Percentiles rank a stretch among this genome's conserved stretches.
These are phyloP conservation scores for Cladochytrium replicatum DNA, from an alignment of 192 early-diverging fungal species.

Conservation along the genomic window DNA sequence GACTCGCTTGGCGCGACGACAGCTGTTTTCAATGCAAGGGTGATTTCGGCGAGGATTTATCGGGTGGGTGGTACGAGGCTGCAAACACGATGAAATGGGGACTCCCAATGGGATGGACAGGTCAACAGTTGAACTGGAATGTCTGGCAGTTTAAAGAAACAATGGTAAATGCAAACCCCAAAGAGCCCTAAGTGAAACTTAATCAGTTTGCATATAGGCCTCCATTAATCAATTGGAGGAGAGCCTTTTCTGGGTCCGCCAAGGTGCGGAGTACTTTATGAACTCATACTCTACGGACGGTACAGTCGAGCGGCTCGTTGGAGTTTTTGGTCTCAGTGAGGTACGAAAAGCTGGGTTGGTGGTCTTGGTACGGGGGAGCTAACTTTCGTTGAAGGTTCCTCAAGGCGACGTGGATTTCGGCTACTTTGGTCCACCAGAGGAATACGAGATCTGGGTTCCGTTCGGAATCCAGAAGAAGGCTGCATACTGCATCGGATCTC, in stretches of 20 bases:
- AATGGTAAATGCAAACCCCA: conserved; percentile 26
- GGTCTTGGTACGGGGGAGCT: background rate
- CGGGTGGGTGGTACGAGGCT: conserved; percentile 45
- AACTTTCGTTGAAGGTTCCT: no score
- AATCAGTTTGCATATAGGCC: no score
- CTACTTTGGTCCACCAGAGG: conserved; percentile 25
- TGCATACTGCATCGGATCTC: conserved; percentile 14
- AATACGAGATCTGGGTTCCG: conserved; percentile 14
- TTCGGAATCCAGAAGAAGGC: background rate
- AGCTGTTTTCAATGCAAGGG: conserved; percentile 42
- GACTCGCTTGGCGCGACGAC: conserved; percentile 43
- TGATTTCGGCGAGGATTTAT: conserved; percentile 39
- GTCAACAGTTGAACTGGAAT: conserved; percentile 38
- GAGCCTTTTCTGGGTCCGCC: conserved; percentile 13
- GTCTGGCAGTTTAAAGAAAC: conserved; percentile 31
- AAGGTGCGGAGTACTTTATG: conserved; percentile 20
- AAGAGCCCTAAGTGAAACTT: no score
- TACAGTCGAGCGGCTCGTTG: conserved; percentile 12
- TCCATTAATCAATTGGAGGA: conserved; percentile 13
- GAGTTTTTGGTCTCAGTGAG: conserved; percentile 13
- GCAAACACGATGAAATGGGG: conserved; percentile 55
- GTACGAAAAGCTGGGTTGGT: background rate
- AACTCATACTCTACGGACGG: conserved; percentile 12
- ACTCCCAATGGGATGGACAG: conserved; percentile 34
- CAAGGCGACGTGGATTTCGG: conserved; percentile 17